Evolutionary conservation across 1,139 yeast species (phyloP), one percentile per base, ranked within the genome.

Genomic region (Geotrichum fermentans): DNA sequence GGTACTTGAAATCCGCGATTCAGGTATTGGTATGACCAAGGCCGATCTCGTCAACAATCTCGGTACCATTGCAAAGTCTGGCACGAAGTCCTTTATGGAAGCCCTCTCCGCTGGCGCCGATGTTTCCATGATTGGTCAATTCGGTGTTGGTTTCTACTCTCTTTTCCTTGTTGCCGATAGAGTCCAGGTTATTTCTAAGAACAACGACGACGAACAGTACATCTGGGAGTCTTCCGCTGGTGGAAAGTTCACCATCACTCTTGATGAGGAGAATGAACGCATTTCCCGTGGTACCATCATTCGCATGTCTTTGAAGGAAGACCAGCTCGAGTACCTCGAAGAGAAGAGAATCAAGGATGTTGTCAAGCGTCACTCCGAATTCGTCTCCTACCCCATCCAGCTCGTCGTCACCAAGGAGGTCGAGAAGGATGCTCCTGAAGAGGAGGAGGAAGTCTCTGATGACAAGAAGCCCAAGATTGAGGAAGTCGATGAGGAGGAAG

Each of bases 111-210:
- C 97, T 60, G 99, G 99, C 77, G 98, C 98, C 59, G 99, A 94
- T 73, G 97, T 94, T 59, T 89, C 97, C 59, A 94, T 94, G 98
- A 94, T 94, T 77, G 99, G 99, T 80, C 98, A 94, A 77, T 94
- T 94, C 78, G 99, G 99, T 88, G 98, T 94, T 65, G 99, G 99
- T 82, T 94, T 94, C 92, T 94, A 94, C 85, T 92, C 99, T 52
- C 80, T 92, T 63, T 94, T 94, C 87, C 83, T 94, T 78, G 98
- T 94, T 68, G 98, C 98, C 67, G 99, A 94, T 77, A 89, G 83
- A 66, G 98, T 94, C 58, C 97, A 92, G 77, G 98, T 94, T 63
- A 88, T 94, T 70, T 87, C 98, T 58, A 94, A 94, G 80, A 85
- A 90, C 80, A 94, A 94, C 70, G 98, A 94, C 67, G 99, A 94